Evolutionary conservation across 805 yeast species (phyloP).

Genomic region (Blastobotrys terrestris): DNA sequence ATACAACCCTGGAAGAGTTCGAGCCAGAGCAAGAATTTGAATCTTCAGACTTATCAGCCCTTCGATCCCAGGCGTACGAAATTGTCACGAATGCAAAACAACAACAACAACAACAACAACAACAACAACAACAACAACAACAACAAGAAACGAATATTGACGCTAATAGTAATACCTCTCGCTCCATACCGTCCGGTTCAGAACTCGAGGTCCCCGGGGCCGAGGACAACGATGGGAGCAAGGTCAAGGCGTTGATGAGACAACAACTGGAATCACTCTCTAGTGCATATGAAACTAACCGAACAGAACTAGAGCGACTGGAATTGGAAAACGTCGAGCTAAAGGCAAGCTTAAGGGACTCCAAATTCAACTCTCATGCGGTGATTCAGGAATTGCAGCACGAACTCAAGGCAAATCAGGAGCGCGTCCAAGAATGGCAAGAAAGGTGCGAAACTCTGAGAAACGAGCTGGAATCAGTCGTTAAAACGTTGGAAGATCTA

Average conservation of each 20-base stretch:
- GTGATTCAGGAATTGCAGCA: slow-evolving; percentile 20
- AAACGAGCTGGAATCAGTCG: slow-evolving; percentile 27
- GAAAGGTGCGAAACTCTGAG: slow-evolving; percentile 27
- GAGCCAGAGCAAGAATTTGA: slow-evolving; percentile 5
- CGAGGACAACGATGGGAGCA: slow-evolving; percentile 2
- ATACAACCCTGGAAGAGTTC: slow-evolving; percentile 8
- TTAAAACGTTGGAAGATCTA: slow-evolving; percentile 31
- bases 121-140: neutral
- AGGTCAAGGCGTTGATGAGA: slow-evolving; percentile 13
- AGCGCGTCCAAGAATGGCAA: slow-evolving; percentile 24
- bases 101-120: slow-evolving; percentile 3
- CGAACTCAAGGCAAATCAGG: slow-evolving; percentile 19
- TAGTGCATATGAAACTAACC: slow-evolving; percentile 18
- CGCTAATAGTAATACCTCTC: neutral
- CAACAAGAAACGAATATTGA: neutral
- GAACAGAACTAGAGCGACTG: slow-evolving; percentile 19
- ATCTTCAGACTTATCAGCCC: neutral
- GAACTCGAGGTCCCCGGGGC: neutral
- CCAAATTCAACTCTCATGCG: slow-evolving; percentile 20
- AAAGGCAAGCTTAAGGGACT: slow-evolving; percentile 18
- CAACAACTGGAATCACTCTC: slow-evolving; percentile 17
- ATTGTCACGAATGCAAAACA: neutral
- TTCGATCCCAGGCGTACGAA: slow-evolving; percentile 6
- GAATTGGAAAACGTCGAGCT: slow-evolving; percentile 24
- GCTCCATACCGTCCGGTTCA: neutral